These are phyloP conservation scores for Hymenoscyphus linearis DNA, from an alignment of 2,329 filamentous ascomycete genomes.

Conservation along the genomic window DNA sequence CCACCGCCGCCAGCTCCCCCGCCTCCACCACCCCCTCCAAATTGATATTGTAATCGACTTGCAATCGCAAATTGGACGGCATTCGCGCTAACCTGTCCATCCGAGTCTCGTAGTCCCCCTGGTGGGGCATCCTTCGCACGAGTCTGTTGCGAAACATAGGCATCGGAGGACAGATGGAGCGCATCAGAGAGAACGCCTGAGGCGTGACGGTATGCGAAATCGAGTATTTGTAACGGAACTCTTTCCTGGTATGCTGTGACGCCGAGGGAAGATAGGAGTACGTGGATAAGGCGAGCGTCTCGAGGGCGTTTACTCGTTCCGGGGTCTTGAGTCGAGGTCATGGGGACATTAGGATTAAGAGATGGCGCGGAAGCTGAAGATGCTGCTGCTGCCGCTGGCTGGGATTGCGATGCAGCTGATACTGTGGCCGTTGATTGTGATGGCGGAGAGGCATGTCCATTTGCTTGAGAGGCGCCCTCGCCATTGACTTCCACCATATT, in stretches of 20 bases:
- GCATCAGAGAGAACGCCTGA: constrained; percentile 66
- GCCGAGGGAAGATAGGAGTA: constrained; percentile 72
- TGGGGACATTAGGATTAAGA: constrained; percentile 28
- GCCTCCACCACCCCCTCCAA: constrained; percentile 47
- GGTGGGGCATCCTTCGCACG: constrained; percentile 31
- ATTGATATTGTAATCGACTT: constrained; percentile 63
- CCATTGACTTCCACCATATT: constrained; percentile 31
- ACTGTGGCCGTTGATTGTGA: constrained; percentile 16
- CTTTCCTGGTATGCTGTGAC: constrained; percentile 77
- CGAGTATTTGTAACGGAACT: constrained; percentile 75
- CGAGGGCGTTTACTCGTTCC: constrained; percentile 54
- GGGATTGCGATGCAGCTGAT: constrained; percentile 12
- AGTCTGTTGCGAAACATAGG: constrained; percentile 46
- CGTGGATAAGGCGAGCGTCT: constrained; percentile 72
- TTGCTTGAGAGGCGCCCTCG: constrained; percentile 42
- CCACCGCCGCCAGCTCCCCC: constrained; percentile 46
- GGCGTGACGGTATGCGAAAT: constrained; percentile 82
- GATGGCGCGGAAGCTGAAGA: constrained; percentile 1
- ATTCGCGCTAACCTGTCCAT: constrained; percentile 51
- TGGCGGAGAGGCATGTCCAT: constrained; percentile 41
- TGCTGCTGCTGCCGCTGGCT: constrained; percentile 8
- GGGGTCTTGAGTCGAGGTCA: constrained; percentile 31
- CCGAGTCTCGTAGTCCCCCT: constrained; percentile 29
- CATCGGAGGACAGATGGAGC: constrained; percentile 62
- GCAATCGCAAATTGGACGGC: constrained; percentile 70